Conservation (phyloP, 1,139 yeast genomes). For the Arxiozyma slooffiae region DNA sequence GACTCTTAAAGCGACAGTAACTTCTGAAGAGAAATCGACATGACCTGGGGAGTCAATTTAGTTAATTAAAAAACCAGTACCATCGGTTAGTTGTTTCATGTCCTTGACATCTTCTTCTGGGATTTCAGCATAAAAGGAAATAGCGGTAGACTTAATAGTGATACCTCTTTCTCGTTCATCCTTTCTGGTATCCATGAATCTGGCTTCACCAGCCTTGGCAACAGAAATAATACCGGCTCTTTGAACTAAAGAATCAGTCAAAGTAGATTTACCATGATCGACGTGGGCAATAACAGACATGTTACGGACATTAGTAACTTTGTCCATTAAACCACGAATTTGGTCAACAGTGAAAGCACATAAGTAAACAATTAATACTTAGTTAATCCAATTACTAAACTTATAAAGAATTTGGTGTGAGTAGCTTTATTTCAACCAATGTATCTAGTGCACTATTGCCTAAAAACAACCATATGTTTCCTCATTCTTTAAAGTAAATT, state of each 20-base stretch:
- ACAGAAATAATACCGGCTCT: constrained; percentile 99
- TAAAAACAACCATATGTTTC: too few relatives aligned
- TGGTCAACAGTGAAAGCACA: constrained; percentile 50
- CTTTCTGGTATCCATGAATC: constrained; percentile 99
- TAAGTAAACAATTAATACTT: too few relatives aligned
- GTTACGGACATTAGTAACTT: constrained; percentile 98
- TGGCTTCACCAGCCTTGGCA: constrained; percentile 99
- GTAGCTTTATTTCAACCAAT: too few relatives aligned
- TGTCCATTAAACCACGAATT: constrained; percentile 98
- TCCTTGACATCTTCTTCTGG: constrained; percentile 86
- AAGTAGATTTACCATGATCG: constrained; percentile 99
- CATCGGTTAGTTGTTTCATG: constrained; percentile 88
- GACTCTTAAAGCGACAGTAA: constrained; percentile 99
- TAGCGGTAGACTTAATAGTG: constrained; percentile 97
- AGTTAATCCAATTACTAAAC: too few relatives aligned
- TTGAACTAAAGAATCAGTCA: constrained; percentile 97
- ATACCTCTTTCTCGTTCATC: constrained; percentile 99
- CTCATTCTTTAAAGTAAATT: too few relatives aligned
- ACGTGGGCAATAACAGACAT: constrained; percentile 99
- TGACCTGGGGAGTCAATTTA: constrained; percentile 99
- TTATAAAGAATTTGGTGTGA: too few relatives aligned
- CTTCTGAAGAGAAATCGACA: constrained; percentile 99
- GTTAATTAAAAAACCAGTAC: constrained; percentile 92
- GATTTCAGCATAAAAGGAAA: constrained; percentile 88
- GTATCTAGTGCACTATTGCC: too few relatives aligned